Evolutionary conservation across 2,329 filamentous ascomycete genomes (phyloP).

Genomic region (Ramichloridium luteum): DNA sequence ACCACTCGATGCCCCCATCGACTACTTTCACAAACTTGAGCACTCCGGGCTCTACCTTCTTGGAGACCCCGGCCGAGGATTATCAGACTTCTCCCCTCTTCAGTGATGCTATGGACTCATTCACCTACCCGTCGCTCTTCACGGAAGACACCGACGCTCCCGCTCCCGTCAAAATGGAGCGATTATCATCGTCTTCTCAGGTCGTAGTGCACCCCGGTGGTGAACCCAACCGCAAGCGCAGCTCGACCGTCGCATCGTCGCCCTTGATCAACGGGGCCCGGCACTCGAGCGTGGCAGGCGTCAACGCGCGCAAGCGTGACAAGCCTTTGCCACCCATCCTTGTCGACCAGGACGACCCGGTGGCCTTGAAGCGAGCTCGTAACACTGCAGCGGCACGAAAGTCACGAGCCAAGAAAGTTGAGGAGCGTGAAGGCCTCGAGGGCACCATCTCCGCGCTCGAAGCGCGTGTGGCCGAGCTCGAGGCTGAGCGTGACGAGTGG

Average conservation of each 20-base stretch:
- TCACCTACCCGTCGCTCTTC: constrained; percentile 65
- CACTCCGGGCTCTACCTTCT: constrained; percentile 61
- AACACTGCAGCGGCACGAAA: constrained; percentile 92
- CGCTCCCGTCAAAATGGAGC: constrained; percentile 28
- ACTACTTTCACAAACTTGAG: constrained; percentile 72
- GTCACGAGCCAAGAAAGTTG: constrained; percentile 75
- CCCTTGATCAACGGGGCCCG: constrained; percentile 30
- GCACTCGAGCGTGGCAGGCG: constrained; percentile 58
- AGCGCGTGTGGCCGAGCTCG: constrained; percentile 12
- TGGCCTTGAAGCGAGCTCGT: constrained; percentile 84
- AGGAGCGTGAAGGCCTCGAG: constrained; percentile 63
- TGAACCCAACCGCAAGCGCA: constrained; percentile 24
- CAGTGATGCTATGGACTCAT: constrained; percentile 41
- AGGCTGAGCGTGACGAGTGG: constrained; percentile 25
- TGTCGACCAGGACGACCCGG: constrained; percentile 58
- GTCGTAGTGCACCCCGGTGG: constrained; percentile 28
- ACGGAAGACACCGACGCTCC: constrained; percentile 33
- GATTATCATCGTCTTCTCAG: constrained; percentile 25
- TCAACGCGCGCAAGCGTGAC: constrained; percentile 60
- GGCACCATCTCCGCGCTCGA: constrained; percentile 47
- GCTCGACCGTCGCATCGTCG: constrained; percentile 32
- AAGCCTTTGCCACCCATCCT: constrained; percentile 71
- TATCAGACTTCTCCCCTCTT: constrained; percentile 73
- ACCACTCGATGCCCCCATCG: constrained; percentile 69
- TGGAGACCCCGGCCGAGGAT: constrained; percentile 60